phyloP scores from a whole-genome alignment of 2,329 filamentous ascomycete genomes.

The Penicillium sp. region DNA sequence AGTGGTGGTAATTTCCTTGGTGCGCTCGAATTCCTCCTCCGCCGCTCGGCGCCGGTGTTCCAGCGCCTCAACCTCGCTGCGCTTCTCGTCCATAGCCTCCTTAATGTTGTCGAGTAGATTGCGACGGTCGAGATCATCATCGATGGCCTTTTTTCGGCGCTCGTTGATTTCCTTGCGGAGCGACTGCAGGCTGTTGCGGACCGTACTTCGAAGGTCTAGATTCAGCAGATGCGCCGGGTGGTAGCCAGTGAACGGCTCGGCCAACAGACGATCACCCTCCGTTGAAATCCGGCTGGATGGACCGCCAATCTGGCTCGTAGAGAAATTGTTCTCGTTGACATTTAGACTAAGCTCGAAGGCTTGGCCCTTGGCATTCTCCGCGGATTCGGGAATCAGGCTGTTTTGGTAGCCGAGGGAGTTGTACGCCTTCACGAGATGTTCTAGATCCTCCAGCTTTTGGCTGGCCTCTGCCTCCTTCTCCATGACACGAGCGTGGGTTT shows the following conservation, averaged over 20 bases:
- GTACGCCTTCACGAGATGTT: slow-evolving; percentile 82
- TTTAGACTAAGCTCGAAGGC: slow-evolving; percentile 81
- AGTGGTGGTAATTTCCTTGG: slow-evolving; percentile 78
- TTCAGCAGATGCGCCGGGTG: slow-evolving; percentile 85
- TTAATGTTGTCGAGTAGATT: slow-evolving; percentile 91
- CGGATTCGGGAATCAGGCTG: slow-evolving; percentile 78
- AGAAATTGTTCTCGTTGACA: slow-evolving; percentile 78
- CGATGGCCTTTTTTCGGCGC: slow-evolving; percentile 72
- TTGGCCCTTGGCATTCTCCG: slow-evolving; percentile 75
- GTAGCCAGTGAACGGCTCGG: slow-evolving; percentile 78
- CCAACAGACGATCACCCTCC: slow-evolving; percentile 71
- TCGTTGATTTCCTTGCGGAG: slow-evolving; percentile 92
- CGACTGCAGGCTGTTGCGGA: slow-evolving; percentile 71
- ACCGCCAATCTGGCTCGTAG: slow-evolving; percentile 53
- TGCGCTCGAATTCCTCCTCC: slow-evolving; percentile 90
- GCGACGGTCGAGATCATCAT: slow-evolving; percentile 90
- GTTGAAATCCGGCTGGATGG: slow-evolving; percentile 47
- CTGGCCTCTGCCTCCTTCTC: slow-evolving; percentile 88
- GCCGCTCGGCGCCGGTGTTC: slow-evolving; percentile 83
- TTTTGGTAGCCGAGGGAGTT: slow-evolving; percentile 94
- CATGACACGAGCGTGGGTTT: slow-evolving; percentile 73
- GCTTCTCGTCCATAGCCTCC: slow-evolving; percentile 94
- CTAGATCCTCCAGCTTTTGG: slow-evolving; percentile 83
- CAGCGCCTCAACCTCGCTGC: slow-evolving; percentile 83
- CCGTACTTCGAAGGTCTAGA: slow-evolving; percentile 75